Evolutionary conservation across 2,329 filamentous ascomycete species (phyloP), one percentile per base, ranked within the genome.

Genomic region (Sclerotinia trifoliorum): DNA sequence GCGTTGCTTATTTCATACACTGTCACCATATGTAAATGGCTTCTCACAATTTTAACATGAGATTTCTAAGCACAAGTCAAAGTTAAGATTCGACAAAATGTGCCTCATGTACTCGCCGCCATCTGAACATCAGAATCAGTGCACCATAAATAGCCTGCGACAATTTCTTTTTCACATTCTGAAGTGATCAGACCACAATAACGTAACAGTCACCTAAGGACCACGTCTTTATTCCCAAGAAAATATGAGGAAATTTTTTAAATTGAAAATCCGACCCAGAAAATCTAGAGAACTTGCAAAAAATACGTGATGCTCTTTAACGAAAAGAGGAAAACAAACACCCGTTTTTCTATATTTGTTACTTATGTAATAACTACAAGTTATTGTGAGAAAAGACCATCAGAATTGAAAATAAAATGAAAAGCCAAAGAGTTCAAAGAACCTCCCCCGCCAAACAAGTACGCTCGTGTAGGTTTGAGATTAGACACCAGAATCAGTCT

Each of bases 401-500:
- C 24, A 62, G 21, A 62, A 62, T 62, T 21, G n/a, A 46, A 49
- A 17, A 39, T 5, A 21, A 15, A 19, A 35, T 19, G n/a, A 8
- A 7, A 55, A 11, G 17, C 39, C 26, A 48, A 61, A 48, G 0
- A 3, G 15, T 7, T 1, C 54, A 51, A 42, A 24, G 48, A 24
- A 3, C 21, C 15, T 19, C 32, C 60, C 32, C 2, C 35, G 5
- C 35, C 7, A 10, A 35, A 39, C 29, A 29, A 5, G 24, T 3
- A 11, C 0, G 2, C 2, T 26, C 15, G 5, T 0, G 57, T 3
- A 3, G 17, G 7, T 5, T 15, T 21, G 6, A 7, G 11, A 39
- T 70, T 70, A 76, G 29, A 76, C 72, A 65, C 75, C 75, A 58
- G 74, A 76, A 65, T 76, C 75, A 29, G 74, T 71, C 57, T 76